These are phyloP conservation scores for Zygoascus sp. DNA, from an alignment of 1,139 yeast species.

Conservation along the genomic window DNA sequence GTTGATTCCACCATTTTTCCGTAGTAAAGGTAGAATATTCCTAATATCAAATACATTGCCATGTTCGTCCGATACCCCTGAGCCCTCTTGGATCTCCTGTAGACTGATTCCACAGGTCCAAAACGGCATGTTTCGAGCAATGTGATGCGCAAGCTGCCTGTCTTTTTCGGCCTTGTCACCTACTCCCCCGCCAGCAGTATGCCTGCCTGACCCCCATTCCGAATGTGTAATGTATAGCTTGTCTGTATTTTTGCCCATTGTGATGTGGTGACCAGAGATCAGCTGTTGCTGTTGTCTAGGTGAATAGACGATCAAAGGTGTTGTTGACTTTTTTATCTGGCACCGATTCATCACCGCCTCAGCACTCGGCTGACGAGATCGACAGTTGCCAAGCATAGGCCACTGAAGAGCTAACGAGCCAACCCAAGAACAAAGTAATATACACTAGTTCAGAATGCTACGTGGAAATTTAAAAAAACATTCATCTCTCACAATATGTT, in stretches of 20 bases:
- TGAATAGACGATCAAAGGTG: too few species aligned
- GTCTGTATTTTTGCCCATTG: conserved; percentile 40
- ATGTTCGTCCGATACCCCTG: conserved; percentile 31
- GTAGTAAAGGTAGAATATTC: conserved; percentile 34
- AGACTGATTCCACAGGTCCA: conserved; percentile 36
- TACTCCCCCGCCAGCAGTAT: conserved; percentile 31
- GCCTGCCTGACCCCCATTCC: conserved; percentile 32
- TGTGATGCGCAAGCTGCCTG: conserved; percentile 14
- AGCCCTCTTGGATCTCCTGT: conserved; percentile 31
- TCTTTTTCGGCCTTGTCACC: conserved; percentile 17
- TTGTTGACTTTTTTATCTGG: too few species aligned
- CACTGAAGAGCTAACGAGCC: too few species aligned
- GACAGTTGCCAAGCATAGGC: too few species aligned
- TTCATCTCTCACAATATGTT: not conserved
- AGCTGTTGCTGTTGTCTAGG: too few species aligned
- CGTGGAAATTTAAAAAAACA: too few species aligned
- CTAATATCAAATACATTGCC: conserved; percentile 36
- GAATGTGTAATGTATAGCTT: conserved; percentile 37
- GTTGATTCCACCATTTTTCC: conserved; percentile 29
- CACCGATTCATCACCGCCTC: too few species aligned
- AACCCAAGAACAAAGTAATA: too few species aligned
- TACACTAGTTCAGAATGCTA: too few species aligned
- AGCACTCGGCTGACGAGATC: too few species aligned
- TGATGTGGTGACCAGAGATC: too few species aligned
- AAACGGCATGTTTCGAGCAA: conserved; percentile 30